Conservation (phyloP, 495 filamentous ascomycete genomes). For the Tuber melanosporum region DNA sequence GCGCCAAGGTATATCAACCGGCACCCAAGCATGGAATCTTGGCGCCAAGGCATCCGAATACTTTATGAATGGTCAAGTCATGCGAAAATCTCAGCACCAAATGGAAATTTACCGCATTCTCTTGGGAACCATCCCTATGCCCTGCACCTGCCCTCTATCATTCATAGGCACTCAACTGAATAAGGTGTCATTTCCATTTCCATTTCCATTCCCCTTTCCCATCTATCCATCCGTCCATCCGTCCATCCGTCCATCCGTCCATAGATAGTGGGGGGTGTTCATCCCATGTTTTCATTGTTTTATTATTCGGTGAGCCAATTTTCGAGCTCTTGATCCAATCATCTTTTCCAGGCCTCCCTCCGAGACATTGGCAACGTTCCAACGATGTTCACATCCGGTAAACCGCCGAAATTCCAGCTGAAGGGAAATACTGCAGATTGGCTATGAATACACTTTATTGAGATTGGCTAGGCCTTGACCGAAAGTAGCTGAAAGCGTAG, state of each 20-base stretch:
- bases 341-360: neutral
- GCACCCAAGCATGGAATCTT: too few relatives aligned
- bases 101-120: neutral
- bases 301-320: neutral
- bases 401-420: neutral
- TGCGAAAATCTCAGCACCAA: constrained; percentile 1
- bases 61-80: too few relatives aligned
- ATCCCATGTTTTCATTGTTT: neutral
- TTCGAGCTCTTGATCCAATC: neutral
- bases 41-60: too few relatives aligned
- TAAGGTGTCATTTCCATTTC: neutral
- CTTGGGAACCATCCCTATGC: neutral
- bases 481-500: neutral
- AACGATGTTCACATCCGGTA: neutral
- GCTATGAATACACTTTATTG: constrained; percentile 1
- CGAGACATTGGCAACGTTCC: constrained; percentile 5
- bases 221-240: neutral
- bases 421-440: neutral
- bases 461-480: neutral
- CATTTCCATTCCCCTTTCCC: neutral
- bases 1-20: too few relatives aligned
- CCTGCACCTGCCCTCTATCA: neutral
- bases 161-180: neutral
- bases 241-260: neutral
- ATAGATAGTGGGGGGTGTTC: neutral